Conservation (phyloP, 768 basidiomycete species). For the Rhizopogon roseolus region DNA sequence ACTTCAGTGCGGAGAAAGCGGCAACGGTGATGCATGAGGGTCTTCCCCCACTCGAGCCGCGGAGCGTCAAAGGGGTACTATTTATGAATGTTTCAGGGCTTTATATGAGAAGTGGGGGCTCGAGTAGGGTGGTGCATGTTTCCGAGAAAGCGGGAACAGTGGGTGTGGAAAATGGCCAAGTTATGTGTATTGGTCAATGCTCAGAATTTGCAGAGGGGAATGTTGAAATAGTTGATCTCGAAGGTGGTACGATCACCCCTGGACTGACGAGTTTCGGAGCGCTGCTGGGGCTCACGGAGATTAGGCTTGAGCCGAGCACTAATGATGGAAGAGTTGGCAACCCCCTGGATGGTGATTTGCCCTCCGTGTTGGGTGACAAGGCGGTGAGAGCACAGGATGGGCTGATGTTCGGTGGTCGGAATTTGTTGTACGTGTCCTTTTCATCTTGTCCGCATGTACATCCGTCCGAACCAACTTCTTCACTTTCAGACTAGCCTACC, state of each 20-base stretch:
- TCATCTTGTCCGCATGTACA: background rate
- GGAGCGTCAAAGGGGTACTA: constrained; percentile 34
- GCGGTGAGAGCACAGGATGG: constrained; percentile 72
- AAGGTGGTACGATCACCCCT: constrained; percentile 67
- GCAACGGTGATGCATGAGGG: constrained; percentile 65
- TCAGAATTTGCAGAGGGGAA: constrained; percentile 13
- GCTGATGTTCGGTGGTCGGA: constrained; percentile 60
- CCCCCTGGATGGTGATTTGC: constrained; percentile 40
- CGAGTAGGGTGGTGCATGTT: constrained; percentile 19
- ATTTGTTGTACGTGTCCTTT: constrained; percentile 55
- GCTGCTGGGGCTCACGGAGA: constrained; percentile 66
- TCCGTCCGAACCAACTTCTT: background rate
- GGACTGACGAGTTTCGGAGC: constrained; percentile 71
- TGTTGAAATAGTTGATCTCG: constrained; percentile 47
- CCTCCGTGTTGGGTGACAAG: constrained; percentile 45
- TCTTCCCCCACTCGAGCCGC: constrained; percentile 61
- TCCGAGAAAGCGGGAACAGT: constrained; percentile 23
- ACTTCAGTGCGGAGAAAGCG: constrained; percentile 65
- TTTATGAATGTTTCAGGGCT: constrained; percentile 63
- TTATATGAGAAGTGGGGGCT: constrained; percentile 28
- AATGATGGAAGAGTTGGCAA: constrained; percentile 62
- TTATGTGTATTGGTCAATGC: constrained; percentile 44
- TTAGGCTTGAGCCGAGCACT: constrained; percentile 62
- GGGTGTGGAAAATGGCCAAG: constrained; percentile 43
- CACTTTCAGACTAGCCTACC: constrained; percentile 52